Conservation (phyloP, 2,329 filamentous ascomycete species). For the Trichoderma simmonsii region DNA sequence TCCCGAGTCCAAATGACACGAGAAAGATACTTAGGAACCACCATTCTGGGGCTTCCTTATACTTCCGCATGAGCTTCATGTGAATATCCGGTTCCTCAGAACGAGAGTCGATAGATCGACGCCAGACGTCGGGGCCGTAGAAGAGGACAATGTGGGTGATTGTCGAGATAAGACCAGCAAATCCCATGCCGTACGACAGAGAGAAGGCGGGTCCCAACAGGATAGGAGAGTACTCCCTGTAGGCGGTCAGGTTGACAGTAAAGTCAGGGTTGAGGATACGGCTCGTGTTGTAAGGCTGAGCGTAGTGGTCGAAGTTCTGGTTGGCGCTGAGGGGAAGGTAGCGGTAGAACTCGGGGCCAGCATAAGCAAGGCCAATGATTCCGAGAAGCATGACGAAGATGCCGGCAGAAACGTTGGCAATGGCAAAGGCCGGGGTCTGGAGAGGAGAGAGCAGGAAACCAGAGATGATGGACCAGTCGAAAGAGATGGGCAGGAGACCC, state of each 20-base stretch:
- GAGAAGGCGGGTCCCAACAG: constrained; percentile 54
- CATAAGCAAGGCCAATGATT: constrained; percentile 53
- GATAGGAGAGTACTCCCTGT: constrained; percentile 55
- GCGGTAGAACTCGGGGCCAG: constrained; percentile 48
- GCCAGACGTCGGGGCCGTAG: constrained; percentile 48
- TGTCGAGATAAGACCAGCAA: constrained; percentile 53
- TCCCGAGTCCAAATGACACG: constrained; percentile 49
- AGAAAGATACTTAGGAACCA: constrained; percentile 52
- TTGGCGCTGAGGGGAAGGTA: constrained; percentile 57
- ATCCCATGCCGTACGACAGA: constrained; percentile 55
- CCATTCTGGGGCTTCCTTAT: constrained; percentile 53
- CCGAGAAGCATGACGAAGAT: constrained; percentile 48
- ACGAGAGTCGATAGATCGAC: constrained; percentile 31
- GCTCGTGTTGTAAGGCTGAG: constrained; percentile 52
- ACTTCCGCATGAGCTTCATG: constrained; percentile 54
- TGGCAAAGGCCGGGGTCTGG: constrained; percentile 58
- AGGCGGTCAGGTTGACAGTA: constrained; percentile 53
- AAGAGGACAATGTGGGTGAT: constrained; percentile 51
- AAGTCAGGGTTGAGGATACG: constrained; percentile 51
- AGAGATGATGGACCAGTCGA: constrained; percentile 63
- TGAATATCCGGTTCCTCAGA: constrained; percentile 50
- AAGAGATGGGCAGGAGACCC: constrained; percentile 60
- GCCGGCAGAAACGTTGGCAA: constrained; percentile 56
- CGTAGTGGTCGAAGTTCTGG: constrained; percentile 58
- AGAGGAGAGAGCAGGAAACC: constrained; percentile 56